Evolutionary conservation across 768 basidiomycete species (phyloP).

Genomic region (Rhodocollybia butyracea): DNA sequence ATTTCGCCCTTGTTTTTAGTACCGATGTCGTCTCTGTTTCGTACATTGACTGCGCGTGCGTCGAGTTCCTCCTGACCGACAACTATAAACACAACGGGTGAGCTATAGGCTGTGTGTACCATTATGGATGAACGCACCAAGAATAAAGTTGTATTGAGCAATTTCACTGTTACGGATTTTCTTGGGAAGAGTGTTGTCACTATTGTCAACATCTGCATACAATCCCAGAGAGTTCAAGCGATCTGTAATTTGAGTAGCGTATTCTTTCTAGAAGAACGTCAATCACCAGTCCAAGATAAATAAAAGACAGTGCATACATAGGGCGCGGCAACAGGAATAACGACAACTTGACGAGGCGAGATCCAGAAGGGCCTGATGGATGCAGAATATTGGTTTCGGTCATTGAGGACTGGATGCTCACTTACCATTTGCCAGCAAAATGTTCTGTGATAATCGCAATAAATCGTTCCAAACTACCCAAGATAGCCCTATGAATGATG

Average conservation of each 20-base stretch:
- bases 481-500: conserved; percentile 96
- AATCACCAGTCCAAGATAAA: conserved; percentile 12
- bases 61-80: conserved; percentile 94
- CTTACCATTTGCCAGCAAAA: conserved; percentile 94
- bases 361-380: conserved; percentile 91
- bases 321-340: conserved; percentile 89
- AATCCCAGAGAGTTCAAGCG: conserved; percentile 67
- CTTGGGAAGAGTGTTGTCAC: conserved; percentile 90
- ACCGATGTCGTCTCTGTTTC: conserved; percentile 92
- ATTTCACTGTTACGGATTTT: conserved; percentile 97
- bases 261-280: conserved; percentile 76
- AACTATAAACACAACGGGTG: conserved; percentile 43
- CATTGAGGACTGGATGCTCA: conserved; percentile 11
- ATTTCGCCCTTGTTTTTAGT: conserved; percentile 79
- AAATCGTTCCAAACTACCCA: conserved; percentile 93
- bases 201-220: conserved; percentile 90
- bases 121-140: conserved; percentile 56
- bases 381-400: conserved; percentile 4
- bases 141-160: conserved; percentile 96
- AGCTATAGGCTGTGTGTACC: conserved; percentile 5
- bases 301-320: conserved; percentile 40
- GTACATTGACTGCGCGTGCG: conserved; percentile 84
- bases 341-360: conserved; percentile 91
- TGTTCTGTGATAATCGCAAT: conserved; percentile 97
- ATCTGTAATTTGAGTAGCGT: conserved; percentile 78